phyloP scores from a whole-genome alignment of 176 grass and related monocot species.

The Secale cereale region DNA sequence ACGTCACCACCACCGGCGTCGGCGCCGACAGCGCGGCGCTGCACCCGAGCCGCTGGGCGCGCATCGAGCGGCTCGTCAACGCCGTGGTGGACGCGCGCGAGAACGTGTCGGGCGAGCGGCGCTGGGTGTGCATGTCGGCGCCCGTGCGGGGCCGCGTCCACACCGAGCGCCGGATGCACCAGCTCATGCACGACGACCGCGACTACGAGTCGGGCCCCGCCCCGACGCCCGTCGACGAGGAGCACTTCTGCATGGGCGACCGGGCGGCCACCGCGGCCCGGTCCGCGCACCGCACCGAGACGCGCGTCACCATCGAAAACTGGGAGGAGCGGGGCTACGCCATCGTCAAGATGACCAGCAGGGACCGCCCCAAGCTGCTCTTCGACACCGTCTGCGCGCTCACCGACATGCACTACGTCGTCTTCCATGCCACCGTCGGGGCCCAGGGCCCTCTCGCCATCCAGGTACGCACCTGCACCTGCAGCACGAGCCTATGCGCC shows the following conservation, averaged over 20 bases:
- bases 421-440: constrained; percentile 64
- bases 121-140: constrained; percentile 42
- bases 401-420: constrained; percentile 79
- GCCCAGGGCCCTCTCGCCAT: constrained; percentile 59
- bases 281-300: constrained; percentile 3
- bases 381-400: constrained; percentile 80
- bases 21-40: neutral
- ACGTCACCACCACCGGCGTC: constrained; percentile 27
- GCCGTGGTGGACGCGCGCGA: constrained; percentile 51
- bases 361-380: constrained; percentile 59
- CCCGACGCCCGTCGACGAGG: constrained; percentile 40
- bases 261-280: neutral
- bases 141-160: constrained; percentile 51
- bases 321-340: constrained; percentile 72
- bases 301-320: constrained; percentile 52
- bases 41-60: constrained; percentile 31
- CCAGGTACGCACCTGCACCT: constrained; percentile 31
- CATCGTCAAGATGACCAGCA: constrained; percentile 67
- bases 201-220: constrained; percentile 57
- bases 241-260: constrained; percentile 29
- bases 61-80: constrained; percentile 57
- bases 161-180: constrained; percentile 66
- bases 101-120: constrained; percentile 35
- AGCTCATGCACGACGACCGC: constrained; percentile 67
- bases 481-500: neutral